phyloP scores from a whole-genome alignment of 2,329 filamentous ascomycete species.

The Metarhizium sp. region DNA sequence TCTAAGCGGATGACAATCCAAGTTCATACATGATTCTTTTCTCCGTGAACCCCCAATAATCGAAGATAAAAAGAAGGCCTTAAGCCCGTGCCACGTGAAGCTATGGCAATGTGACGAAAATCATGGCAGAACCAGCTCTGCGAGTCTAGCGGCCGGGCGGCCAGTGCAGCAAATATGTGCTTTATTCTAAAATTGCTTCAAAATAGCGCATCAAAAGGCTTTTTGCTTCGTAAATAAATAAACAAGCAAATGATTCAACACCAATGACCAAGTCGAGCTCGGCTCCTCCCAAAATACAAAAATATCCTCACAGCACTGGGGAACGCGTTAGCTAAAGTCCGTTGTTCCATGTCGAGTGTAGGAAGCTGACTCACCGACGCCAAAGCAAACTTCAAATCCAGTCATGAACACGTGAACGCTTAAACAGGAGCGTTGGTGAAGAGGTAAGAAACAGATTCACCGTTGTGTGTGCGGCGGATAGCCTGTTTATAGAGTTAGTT shows the following conservation, averaged over 20 bases:
- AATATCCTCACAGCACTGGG: not conserved
- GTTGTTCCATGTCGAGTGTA: not conserved
- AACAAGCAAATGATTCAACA: not conserved
- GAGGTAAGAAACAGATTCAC: slow-evolving; percentile 54
- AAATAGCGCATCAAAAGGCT: not conserved
- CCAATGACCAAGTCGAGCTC: not conserved
- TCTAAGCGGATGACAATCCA: not conserved
- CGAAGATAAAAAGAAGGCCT: not conserved
- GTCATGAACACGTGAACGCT: slow-evolving; percentile 2
- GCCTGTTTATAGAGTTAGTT: slow-evolving; percentile 31
- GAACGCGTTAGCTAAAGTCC: not conserved
- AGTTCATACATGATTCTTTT: not conserved
- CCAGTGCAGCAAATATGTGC: not conserved
- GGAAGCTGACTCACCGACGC: not conserved
- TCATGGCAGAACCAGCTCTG: not conserved
- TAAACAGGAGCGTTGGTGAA: slow-evolving; percentile 56
- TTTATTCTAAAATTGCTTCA: not conserved
- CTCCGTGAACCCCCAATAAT: not conserved
- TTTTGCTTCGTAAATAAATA: not conserved
- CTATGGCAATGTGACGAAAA: not conserved
- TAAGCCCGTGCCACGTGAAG: not conserved
- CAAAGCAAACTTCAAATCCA: not conserved
- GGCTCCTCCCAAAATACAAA: not conserved
- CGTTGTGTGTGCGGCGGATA: slow-evolving; percentile 60
- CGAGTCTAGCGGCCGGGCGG: not conserved